Conservation (phyloP, 2,329 filamentous ascomycete genomes). For the Venturia effusa region DNA sequence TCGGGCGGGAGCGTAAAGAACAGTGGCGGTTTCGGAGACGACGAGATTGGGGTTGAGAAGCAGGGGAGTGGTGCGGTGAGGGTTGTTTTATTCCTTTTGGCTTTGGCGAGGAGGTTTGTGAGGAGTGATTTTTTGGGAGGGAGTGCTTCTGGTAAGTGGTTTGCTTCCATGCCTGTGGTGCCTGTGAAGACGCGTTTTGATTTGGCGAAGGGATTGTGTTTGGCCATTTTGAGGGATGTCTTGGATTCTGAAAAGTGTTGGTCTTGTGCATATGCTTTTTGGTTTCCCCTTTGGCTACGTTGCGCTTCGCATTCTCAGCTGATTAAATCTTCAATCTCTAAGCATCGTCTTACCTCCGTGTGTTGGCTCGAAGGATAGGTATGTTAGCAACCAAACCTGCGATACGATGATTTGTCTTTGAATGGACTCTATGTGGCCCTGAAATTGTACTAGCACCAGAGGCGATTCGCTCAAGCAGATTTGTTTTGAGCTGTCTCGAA, state of each 20-base stretch:
- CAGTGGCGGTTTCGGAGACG: not conserved
- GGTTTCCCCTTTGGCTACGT: too few relatives aligned
- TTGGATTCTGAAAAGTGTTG: not conserved
- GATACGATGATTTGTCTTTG: not conserved
- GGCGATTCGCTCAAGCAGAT: not conserved
- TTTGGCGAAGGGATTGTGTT: not conserved
- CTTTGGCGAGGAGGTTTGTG: not conserved
- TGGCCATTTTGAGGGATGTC: not conserved
- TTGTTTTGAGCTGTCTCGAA: not conserved
- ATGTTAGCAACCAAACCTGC: not conserved
- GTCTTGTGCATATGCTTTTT: too few relatives aligned
- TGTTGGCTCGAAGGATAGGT: not conserved
- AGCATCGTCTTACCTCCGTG: not conserved
- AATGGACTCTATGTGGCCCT: not conserved
- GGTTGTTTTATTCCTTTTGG: not conserved
- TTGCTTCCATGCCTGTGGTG: not conserved
- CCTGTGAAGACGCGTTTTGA: not conserved
- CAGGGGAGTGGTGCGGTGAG: not conserved
- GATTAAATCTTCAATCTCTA: too few relatives aligned
- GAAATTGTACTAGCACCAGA: not conserved
- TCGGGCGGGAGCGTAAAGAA: not conserved
- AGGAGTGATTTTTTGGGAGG: not conserved
- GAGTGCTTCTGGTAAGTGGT: not conserved
- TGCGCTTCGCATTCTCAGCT: too few relatives aligned
- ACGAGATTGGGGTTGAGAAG: not conserved